Evolutionary conservation across 768 basidiomycete genomes (phyloP).

Genomic region (Strobilomyces dryophilus): DNA sequence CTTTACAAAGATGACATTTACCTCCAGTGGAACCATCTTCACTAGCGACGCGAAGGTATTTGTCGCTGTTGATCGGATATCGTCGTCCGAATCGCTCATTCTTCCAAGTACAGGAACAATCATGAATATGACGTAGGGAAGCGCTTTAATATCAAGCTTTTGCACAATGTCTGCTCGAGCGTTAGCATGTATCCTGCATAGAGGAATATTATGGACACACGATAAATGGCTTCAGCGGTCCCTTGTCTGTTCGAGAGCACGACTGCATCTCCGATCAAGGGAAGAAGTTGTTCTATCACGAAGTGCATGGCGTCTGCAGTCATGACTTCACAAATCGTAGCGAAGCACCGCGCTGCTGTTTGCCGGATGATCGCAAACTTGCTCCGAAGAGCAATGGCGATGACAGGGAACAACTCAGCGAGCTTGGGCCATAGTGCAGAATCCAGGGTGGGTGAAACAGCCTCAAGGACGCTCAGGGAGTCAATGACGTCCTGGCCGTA

Average conservation of each 20-base stretch:
- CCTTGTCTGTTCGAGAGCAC: slow-evolving; percentile 80
- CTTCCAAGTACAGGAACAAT: slow-evolving; percentile 94
- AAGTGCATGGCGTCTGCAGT: slow-evolving; percentile 81
- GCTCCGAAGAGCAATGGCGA: slow-evolving; percentile 77
- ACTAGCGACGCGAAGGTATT: slow-evolving; percentile 96
- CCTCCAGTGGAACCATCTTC: slow-evolving; percentile 98
- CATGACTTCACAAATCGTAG: slow-evolving; percentile 84
- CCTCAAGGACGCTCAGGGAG: slow-evolving; percentile 84
- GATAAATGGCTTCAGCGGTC: slow-evolving; percentile 84
- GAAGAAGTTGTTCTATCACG: slow-evolving; percentile 82
- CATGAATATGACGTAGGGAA: slow-evolving; percentile 96
- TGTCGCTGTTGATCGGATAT: slow-evolving; percentile 90
- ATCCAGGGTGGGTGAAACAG: slow-evolving; percentile 73
- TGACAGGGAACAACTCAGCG: slow-evolving; percentile 66
- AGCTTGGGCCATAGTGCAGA: slow-evolving; percentile 66
- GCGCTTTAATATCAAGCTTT: slow-evolving; percentile 84
- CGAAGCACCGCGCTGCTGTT: slow-evolving; percentile 81
- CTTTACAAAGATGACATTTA: slow-evolving; percentile 30
- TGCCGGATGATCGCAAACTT: slow-evolving; percentile 88
- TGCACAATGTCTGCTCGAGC: slow-evolving; percentile 75
- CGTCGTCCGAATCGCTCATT: slow-evolving; percentile 94
- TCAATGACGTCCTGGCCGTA: slow-evolving; percentile 90
- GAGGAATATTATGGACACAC: slow-evolving; percentile 48
- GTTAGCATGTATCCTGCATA: slow-evolving; percentile 8
- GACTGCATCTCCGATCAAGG: slow-evolving; percentile 76